Percentiles rank a stretch among this genome's conserved stretches.
Evolutionary conservation across 108 stramenopile species (phyloP).

Genomic region (Cyclostephanos invisitatus): DNA sequence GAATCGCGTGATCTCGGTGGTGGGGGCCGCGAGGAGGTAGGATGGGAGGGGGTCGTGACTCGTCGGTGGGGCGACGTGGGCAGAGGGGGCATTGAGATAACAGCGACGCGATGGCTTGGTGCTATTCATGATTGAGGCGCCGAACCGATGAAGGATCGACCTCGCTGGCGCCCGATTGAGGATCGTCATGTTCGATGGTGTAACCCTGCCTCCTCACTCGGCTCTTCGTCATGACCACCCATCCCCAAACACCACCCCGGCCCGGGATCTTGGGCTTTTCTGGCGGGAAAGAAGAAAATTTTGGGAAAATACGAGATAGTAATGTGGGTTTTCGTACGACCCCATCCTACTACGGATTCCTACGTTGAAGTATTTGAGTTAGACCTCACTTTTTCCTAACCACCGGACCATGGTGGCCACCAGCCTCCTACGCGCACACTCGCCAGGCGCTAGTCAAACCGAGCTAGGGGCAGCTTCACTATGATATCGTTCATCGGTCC

Average conservation of each 20-base stretch:
- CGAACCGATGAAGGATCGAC: too few species aligned
- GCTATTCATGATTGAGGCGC: too few species aligned
- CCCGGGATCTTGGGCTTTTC: too few species aligned
- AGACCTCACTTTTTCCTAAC: not conserved
- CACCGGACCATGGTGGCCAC: slow-evolving; percentile 1
- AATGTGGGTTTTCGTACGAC: not conserved
- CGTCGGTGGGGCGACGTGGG: not conserved
- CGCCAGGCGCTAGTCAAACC: not conserved
- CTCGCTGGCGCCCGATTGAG: too few species aligned
- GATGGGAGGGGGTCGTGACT: slow-evolving; percentile 48
- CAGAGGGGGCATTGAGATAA: not conserved
- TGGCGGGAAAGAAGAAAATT: too few species aligned
- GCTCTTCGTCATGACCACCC: too few species aligned
- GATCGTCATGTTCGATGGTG: not conserved
- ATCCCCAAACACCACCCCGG: too few species aligned
- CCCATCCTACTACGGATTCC: not conserved
- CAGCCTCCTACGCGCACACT: not conserved
- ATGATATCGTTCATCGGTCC: not conserved
- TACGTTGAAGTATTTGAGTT: not conserved
- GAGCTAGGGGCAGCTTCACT: not conserved
- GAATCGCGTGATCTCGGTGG: slow-evolving; percentile 83
- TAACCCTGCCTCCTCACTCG: too few species aligned
- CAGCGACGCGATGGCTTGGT: too few species aligned
- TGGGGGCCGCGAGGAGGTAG: slow-evolving; percentile 84
- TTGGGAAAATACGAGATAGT: too few species aligned